Evolutionary conservation across 2,329 filamentous ascomycete species (phyloP), one percentile per base, ranked within the genome.

Genomic region (Stachybotrys chartarum): DNA sequence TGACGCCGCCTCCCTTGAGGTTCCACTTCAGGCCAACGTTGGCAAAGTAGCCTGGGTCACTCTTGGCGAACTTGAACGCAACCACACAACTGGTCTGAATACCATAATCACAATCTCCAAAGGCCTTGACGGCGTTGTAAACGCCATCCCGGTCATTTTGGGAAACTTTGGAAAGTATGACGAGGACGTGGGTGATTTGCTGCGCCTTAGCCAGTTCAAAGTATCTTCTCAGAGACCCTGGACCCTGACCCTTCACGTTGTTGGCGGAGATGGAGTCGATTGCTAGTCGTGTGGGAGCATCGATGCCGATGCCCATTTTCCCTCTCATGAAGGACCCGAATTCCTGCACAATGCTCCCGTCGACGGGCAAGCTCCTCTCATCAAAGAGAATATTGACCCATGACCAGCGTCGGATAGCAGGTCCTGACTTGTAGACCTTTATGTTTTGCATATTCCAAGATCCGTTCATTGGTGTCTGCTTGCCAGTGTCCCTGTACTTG

Each of bases 1-100:
- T 92, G 12, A 79, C 70, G 0, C 90, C 89, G 1, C 88, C 88
- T 31, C 84, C 76, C 70, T 94, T 95, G 50, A 93, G 74, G 64
- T 96, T 96, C 70, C 93, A 79, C 71, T 91, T 96, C 55, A 96
- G 73, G 0, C 78, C 84, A 3, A 90, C 78, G 55, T 91, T 91
- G 53, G 84, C 85, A 55, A 80, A 83, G 63, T 87, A 87, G 52
- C 83, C 72, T 2, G 61, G 57, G 52, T 64, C 66, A 1, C 58
- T 61, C 12, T 67, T 66, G 35, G 50, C 59, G 16, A 80, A 60
- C 52, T 77, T 78, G 1, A 60, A 56, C 39, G 39, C 63, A 3
- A 78, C 75, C 6, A 88, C 77, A 60, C 86, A 90, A 57, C 89
- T 81, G 1, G 87, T 89, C 56, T 84, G 83, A 12, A 91, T 77